These are phyloP conservation scores for Takashimella koratensis DNA, from an alignment of 1,284 basidiomycete genomes.

Conservation along the genomic window DNA sequence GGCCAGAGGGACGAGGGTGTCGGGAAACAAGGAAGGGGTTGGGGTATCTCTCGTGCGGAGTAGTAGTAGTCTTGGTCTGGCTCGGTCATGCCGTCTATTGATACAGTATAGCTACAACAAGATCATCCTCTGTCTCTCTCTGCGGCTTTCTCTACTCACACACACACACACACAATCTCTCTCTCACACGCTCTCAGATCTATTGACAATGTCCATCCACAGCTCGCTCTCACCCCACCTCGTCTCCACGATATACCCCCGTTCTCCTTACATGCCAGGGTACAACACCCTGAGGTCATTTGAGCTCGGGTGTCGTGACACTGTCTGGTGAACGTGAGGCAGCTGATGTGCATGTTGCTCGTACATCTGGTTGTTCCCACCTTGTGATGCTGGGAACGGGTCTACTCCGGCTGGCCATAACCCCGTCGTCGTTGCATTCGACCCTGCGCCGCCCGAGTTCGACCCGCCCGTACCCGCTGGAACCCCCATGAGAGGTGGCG, in stretches of 20 bases:
- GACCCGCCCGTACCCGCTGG: neutral
- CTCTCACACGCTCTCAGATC: no score
- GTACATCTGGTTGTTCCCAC: no score
- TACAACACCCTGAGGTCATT: constrained; percentile 29
- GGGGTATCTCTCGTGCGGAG: no score
- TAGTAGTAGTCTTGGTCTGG: no score
- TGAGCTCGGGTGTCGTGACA: constrained; percentile 24
- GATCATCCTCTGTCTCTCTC: neutral
- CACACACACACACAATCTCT: neutral
- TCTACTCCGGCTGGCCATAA: neutral
- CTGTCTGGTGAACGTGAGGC: constrained; percentile 28
- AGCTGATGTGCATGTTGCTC: constrained; percentile 17
- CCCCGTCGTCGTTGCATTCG: neutral
- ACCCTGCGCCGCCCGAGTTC: neutral
- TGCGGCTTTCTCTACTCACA: neutral
- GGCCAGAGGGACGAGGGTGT: no score
- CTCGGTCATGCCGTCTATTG: no score
- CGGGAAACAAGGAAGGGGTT: no score
- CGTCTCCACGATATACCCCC: neutral
- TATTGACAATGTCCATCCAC: no score
- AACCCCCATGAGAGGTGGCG: neutral
- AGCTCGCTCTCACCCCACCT: neutral
- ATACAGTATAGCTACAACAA: neutral
- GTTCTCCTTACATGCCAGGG: constrained; percentile 11
- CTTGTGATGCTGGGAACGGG: neutral